Conservation (phyloP, 495 filamentous ascomycete genomes). For the Tuber borchii region DNA sequence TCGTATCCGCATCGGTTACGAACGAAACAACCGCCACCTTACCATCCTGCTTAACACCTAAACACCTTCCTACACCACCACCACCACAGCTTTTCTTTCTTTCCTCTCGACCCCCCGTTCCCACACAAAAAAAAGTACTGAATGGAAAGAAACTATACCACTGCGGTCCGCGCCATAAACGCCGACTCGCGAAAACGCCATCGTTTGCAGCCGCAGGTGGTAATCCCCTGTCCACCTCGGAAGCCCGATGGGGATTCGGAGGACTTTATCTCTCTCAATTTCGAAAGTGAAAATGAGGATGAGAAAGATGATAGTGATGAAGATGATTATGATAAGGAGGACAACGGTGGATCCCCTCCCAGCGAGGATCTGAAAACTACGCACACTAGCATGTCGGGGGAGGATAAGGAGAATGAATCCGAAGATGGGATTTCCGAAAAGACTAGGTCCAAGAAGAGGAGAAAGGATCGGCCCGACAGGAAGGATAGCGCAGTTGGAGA, state of each 20-base stretch:
- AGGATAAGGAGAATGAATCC: constrained; percentile 14
- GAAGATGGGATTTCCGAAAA: constrained; percentile 28
- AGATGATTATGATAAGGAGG: neutral
- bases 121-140: neutral
- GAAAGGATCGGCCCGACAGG: neutral
- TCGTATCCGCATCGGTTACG: neutral
- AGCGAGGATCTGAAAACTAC: constrained; percentile 12
- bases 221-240: neutral
- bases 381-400: constrained; percentile 9
- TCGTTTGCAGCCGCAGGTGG: neutral
- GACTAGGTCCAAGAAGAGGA: constrained; percentile 10
- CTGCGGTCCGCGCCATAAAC: neutral
- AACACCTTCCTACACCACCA: neutral
- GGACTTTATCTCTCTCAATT: constrained; percentile 33
- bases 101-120: neutral
- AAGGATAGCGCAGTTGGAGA: constrained; percentile 9
- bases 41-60: neutral
- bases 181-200: constrained; percentile 1
- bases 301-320: neutral
- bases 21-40: neutral
- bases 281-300: constrained; percentile 21
- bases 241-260: neutral
- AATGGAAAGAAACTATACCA: neutral
- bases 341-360: neutral
- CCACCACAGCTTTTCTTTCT: neutral